Base-by-base conservation (phyloP, 208 protist species). In the Leishmania tropica region DNA sequence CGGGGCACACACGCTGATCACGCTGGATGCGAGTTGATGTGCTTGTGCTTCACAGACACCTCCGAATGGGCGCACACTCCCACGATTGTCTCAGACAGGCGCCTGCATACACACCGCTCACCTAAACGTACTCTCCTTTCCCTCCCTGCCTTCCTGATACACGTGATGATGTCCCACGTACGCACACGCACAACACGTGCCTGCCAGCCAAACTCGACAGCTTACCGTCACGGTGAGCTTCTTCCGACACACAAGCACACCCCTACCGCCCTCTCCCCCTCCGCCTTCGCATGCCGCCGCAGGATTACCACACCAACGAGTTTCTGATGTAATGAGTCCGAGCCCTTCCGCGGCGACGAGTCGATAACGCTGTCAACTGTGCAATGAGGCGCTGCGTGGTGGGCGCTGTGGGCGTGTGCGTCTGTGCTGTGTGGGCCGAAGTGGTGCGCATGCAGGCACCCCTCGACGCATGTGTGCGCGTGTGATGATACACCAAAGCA, bases 401-500 rank as follows among this genome's bases (percentile, higher is more conserved):
- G 53, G 53, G 53, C 19, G 53, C 53, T 24, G 31, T 37, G 45
- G 45, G 45, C 45, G 45, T 48, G 45, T 48, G 45, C 45, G 45
- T 11, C 45, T 48, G 45, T 35, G 5, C n/a, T 42, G 37, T 73
- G 68, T 45, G 68, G 35, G 37, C 28, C 58, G 58, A 64, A 13
- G 58, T 31, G 28, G 58, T 56, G 35, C 45, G 28, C 60, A 40
- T 35, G 72, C n/a, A 71, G 31, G 40, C 11, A 45, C 65, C 6
- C 65, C 37, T 7, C 65, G 19, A 2, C 65, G 40, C 40, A 28
- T 31, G 54, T 67, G 64, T 47, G 62, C 47, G 58, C 19, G n/a
- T 48, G 47, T 87, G 76, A 82, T 83, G 72, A 86, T 65, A 84
- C 75, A 81, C 82, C 79, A 86, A 88, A 88, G 85, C 78, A 86